These are phyloP conservation scores for Saturnispora gosingensis DNA, from an alignment of 805 yeast genomes.

Conservation along the genomic window DNA sequence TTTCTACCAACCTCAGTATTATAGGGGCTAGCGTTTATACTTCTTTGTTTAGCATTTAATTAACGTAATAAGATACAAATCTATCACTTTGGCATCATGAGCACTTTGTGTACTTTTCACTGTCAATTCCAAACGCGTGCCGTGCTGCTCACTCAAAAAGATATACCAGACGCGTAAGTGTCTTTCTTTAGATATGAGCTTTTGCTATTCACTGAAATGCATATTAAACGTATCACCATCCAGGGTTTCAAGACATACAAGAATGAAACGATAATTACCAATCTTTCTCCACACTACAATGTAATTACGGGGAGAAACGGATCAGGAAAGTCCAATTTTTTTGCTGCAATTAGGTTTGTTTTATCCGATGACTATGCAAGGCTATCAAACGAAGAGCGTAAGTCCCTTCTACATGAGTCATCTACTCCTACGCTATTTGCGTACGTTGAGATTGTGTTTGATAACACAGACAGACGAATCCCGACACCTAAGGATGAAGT, in stretches of 20 bases:
- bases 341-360: constrained; percentile 90
- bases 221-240: constrained; percentile 42
- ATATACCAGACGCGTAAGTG: constrained; percentile 1
- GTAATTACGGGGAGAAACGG: constrained; percentile 90
- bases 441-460: constrained; percentile 82
- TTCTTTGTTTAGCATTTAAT: not conserved
- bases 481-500: constrained; percentile 63
- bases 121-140: not conserved
- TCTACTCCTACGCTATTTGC: constrained; percentile 87
- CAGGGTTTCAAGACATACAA: constrained; percentile 94
- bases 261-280: constrained; percentile 68
- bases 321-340: constrained; percentile 94
- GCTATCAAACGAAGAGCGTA: constrained; percentile 77
- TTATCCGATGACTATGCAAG: constrained; percentile 83
- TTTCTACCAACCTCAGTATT: constrained; percentile 66
- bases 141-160: not conserved
- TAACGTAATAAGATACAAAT: no score
- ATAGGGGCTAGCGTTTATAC: constrained; percentile 28
- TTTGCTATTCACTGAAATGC: constrained; percentile 7
- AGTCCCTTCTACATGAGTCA: constrained; percentile 82
- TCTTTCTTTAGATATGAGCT: not conserved
- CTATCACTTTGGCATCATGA: not conserved
- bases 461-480: constrained; percentile 67
- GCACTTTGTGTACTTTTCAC: not conserved
- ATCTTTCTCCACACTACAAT: constrained; percentile 72